These are phyloP conservation scores for Backusella westeae DNA, from an alignment of 192 early-diverging fungal genomes.

Conservation along the genomic window DNA sequence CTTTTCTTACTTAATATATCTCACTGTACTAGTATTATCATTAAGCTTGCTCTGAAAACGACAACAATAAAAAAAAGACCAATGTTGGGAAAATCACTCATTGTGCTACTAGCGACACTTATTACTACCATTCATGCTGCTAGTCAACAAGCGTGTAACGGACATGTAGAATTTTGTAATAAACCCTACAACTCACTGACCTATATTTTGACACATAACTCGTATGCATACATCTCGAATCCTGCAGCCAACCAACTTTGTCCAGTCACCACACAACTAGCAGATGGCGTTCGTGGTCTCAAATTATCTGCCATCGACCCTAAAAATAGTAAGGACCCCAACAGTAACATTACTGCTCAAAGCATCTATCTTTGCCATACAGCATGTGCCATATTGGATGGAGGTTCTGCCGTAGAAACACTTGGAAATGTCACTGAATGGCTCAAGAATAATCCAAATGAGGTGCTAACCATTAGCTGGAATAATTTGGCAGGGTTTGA, in stretches of 20 bases:
- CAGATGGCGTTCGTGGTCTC: conserved; percentile 71
- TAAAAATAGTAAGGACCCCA: conserved; percentile 17
- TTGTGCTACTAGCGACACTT: neutral
- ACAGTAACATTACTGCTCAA: conserved; percentile 10
- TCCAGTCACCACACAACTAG: conserved; percentile 60
- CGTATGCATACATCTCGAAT: conserved; percentile 53
- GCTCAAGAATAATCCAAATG: conserved; percentile 63
- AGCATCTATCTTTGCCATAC: conserved; percentile 66
- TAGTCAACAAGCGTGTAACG: conserved; percentile 55
- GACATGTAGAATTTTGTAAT: conserved; percentile 62
- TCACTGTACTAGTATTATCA: neutral
- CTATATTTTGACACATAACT: conserved; percentile 75
- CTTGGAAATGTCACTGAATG: conserved; percentile 56
- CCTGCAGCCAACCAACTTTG: conserved; percentile 68
- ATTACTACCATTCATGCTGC: neutral
- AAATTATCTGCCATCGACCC: conserved; percentile 57
- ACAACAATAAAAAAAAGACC: neutral
- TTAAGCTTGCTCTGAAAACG: neutral
- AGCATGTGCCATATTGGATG: conserved; percentile 58
- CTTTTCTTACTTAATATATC: neutral
- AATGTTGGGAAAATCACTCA: neutral
- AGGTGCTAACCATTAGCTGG: conserved; percentile 77
- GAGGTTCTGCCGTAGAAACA: conserved; percentile 51
- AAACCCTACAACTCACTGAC: conserved; percentile 62
- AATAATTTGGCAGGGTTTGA: conserved; percentile 58